A percentile compares a stretch with the other conserved stretches of the same genome.
These are phyloP conservation scores for Discostella stelligeroides DNA, from an alignment of 108 stramenopile species.

Conservation along the genomic window DNA sequence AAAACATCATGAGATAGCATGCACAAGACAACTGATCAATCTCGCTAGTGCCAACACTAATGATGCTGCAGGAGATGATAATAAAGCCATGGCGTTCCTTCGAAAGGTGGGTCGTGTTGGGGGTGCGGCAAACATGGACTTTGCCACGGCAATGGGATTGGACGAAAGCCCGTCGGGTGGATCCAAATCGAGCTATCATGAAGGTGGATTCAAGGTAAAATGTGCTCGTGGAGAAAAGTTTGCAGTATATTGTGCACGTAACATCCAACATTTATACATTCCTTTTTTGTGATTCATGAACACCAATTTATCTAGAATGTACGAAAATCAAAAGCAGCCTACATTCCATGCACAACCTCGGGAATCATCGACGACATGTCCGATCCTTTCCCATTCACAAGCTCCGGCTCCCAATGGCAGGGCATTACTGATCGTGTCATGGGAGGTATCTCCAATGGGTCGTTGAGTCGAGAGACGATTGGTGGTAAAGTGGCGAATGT, in stretches of 20 bases:
- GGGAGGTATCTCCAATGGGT: conserved; percentile 62
- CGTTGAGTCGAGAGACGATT: conserved; percentile 39
- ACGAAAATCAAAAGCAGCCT: conserved; percentile 60
- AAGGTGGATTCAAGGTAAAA: conserved; percentile 43
- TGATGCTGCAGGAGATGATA: conserved; percentile 41
- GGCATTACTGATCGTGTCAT: conserved; percentile 76
- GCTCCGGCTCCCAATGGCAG: conserved; percentile 71
- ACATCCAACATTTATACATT: neutral
- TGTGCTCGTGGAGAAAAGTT: neutral
- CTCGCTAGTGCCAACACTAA: neutral
- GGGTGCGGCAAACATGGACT: conserved; percentile 67
- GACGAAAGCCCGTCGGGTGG: conserved; percentile 74
- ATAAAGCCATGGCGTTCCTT: conserved; percentile 80
- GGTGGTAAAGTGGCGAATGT: conserved; percentile 53
- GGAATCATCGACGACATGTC: conserved; percentile 78
- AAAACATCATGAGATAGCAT: too few relatives aligned
- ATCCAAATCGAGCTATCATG: conserved; percentile 29
- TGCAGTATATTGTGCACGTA: neutral
- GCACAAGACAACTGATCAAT: neutral
- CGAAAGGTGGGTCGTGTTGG: conserved; percentile 68
- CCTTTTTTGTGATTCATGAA: neutral
- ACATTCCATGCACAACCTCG: conserved; percentile 50
- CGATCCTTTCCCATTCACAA: conserved; percentile 74
- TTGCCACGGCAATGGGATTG: conserved; percentile 68
- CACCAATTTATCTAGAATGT: conserved; percentile 16